A percentile compares a stretch with the other conserved stretches of the same genome.
Conservation (phyloP, 345 rosid genomes). For the Isatis tinctoria region DNA sequence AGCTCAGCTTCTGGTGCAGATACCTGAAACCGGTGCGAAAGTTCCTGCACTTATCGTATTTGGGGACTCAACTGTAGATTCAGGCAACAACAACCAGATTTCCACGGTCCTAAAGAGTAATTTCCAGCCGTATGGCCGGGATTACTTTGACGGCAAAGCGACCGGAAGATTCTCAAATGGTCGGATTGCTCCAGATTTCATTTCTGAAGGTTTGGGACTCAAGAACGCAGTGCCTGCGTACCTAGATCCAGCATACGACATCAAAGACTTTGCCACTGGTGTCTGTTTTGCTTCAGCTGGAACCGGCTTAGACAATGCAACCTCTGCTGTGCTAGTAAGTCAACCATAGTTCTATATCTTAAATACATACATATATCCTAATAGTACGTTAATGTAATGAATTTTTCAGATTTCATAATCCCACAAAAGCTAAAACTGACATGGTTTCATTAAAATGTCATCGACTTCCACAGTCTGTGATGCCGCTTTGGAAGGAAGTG, state of each 20-base stretch:
- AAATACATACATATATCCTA: background rate
- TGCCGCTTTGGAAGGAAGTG: conserved; percentile 77
- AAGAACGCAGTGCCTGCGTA: conserved; percentile 71
- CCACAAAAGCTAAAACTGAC: background rate
- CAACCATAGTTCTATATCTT: background rate
- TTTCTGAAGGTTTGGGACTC: conserved; percentile 70
- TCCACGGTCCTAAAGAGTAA: conserved; percentile 67
- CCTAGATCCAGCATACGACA: conserved; percentile 57
- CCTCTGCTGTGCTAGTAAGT: conserved; percentile 71
- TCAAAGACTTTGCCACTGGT: conserved; percentile 68
- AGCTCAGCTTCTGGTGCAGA: conserved; percentile 32
- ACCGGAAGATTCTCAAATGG: conserved; percentile 82
- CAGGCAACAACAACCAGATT: conserved; percentile 79
- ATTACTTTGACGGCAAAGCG: conserved; percentile 54
- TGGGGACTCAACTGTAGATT: conserved; percentile 75
- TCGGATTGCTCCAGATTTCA: conserved; percentile 63
- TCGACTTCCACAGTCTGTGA: conserved; percentile 52
- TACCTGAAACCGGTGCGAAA: conserved; percentile 31
- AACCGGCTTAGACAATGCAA: conserved; percentile 80
- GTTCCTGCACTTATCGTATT: conserved; percentile 67
- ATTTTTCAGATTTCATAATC: background rate
- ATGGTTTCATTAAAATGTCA: background rate
- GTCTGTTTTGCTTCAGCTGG: conserved; percentile 94
- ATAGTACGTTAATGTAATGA: background rate
- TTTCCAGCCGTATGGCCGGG: conserved; percentile 74